phyloP scores from a whole-genome alignment of 495 filamentous ascomycete genomes.

The Talaromyces wortmannii region DNA sequence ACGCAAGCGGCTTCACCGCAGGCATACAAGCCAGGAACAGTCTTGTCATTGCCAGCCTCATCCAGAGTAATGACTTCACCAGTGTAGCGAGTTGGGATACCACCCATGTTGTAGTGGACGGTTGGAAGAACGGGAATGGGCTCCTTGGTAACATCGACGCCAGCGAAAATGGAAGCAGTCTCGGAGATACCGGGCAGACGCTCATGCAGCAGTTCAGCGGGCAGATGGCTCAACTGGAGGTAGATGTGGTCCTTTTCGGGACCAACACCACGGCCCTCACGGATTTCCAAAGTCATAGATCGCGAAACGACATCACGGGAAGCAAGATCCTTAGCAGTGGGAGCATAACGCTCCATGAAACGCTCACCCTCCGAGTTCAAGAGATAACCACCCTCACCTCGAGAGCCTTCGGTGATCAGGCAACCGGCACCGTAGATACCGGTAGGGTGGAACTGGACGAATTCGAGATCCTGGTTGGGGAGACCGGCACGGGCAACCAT shows the following conservation, averaged over 20 bases:
- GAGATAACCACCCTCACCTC: constrained; percentile 96
- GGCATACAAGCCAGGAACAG: constrained; percentile 91
- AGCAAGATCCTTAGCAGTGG: constrained; percentile 94
- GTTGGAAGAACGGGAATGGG: constrained; percentile 96
- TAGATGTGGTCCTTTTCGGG: constrained; percentile 96
- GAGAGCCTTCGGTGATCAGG: constrained; percentile 95
- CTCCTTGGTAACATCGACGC: constrained; percentile 93
- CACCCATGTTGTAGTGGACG: constrained; percentile 99
- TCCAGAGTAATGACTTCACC: constrained; percentile 90
- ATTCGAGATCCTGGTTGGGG: constrained; percentile 98
- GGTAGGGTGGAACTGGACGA: constrained; percentile 99
- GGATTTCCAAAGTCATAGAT: constrained; percentile 96
- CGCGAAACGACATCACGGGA: constrained; percentile 90
- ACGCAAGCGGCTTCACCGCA: constrained; percentile 97
- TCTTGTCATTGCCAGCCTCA: constrained; percentile 75
- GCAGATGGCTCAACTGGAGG: constrained; percentile 92
- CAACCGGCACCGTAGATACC: constrained; percentile 99
- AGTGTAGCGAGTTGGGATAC: constrained; percentile 94
- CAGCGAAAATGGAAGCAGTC: constrained; percentile 92
- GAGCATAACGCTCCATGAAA: constrained; percentile 98
- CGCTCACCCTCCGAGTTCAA: constrained; percentile 95
- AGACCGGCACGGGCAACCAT: constrained; percentile 98
- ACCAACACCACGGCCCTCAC: constrained; percentile 92
- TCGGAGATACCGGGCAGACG: constrained; percentile 97
- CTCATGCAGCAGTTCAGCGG: constrained; percentile 84